A percentile compares a stretch with the other conserved stretches of the same genome.
phyloP scores from a whole-genome alignment of 2,329 filamentous ascomycete genomes.

The Cercospora sp. region DNA sequence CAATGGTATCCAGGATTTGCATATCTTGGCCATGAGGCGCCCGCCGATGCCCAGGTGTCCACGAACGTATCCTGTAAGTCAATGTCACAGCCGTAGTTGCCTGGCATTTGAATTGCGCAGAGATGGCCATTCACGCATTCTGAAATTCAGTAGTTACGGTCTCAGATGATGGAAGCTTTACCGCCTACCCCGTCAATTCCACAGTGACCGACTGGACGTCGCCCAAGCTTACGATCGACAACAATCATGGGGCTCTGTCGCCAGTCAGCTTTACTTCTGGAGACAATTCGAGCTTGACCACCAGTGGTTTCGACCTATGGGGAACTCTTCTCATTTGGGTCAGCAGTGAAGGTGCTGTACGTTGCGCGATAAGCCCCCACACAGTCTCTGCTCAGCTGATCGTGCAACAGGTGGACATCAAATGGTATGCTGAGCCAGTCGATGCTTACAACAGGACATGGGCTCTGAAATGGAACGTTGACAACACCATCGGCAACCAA shows the following conservation, averaged over 20 bases:
- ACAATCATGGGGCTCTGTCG: slow-evolving; percentile 18
- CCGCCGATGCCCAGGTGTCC: slow-evolving; percentile 16
- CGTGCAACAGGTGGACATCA: slow-evolving; percentile 11
- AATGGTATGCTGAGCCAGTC: slow-evolving; percentile 25
- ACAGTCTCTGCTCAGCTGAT: not conserved
- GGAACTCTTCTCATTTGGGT: slow-evolving; percentile 24
- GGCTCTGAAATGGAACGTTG: slow-evolving; percentile 27
- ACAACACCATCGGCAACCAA: slow-evolving; percentile 19
- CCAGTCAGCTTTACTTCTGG: slow-evolving; percentile 19
- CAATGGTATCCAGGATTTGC: slow-evolving; percentile 17
- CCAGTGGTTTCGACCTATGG: slow-evolving; percentile 24
- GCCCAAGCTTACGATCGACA: slow-evolving; percentile 24
- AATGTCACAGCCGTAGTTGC: not conserved
- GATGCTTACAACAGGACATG: slow-evolving; percentile 15
- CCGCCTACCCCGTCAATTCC: slow-evolving; percentile 15
- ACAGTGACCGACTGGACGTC: slow-evolving; percentile 23
- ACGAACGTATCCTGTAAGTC: slow-evolving; percentile 28
- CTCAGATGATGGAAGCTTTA: slow-evolving; percentile 15
- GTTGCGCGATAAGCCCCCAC: not conserved
- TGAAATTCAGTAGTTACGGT: slow-evolving; percentile 23
- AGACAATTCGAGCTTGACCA: slow-evolving; percentile 22
- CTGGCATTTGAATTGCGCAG: not conserved
- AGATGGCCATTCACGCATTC: slow-evolving; percentile 16
- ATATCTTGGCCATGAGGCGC: slow-evolving; percentile 19
- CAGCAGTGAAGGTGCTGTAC: slow-evolving; percentile 16